These are phyloP conservation scores for Cephalotrichum gorgonifer DNA, from an alignment of 2,329 filamentous ascomycete species.

Conservation along the genomic window DNA sequence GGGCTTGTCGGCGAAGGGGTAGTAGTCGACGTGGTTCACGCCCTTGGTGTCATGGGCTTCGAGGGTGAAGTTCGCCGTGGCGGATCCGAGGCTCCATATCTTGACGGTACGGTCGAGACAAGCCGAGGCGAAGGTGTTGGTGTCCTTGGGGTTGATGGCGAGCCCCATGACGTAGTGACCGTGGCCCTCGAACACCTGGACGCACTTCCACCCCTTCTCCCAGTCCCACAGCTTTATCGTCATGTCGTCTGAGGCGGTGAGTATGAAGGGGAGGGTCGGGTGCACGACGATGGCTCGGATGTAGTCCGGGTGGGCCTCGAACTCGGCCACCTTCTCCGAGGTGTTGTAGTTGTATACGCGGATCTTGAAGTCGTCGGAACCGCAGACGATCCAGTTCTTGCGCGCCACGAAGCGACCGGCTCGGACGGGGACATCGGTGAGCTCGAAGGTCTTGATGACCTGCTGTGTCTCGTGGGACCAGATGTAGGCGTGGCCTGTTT, in stretches of 20 bases:
- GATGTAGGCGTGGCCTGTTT: slow-evolving; percentile 86
- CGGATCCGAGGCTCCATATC: slow-evolving; percentile 91
- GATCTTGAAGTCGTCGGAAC: slow-evolving; percentile 80
- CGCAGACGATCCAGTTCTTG: slow-evolving; percentile 98
- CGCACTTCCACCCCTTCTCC: slow-evolving; percentile 97
- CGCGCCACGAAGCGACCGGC: slow-evolving; percentile 92
- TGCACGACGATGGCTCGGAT: slow-evolving; percentile 95
- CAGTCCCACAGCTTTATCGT: slow-evolving; percentile 98
- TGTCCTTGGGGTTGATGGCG: slow-evolving; percentile 95
- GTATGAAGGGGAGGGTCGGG: slow-evolving; percentile 86
- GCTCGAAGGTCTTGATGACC: slow-evolving; percentile 97
- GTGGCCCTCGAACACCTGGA: slow-evolving; percentile 93
- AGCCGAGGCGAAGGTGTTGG: slow-evolving; percentile 82
- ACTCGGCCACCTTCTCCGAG: slow-evolving; percentile 93
- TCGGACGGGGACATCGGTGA: slow-evolving; percentile 95
- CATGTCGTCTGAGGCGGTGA: slow-evolving; percentile 97
- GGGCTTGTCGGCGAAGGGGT: slow-evolving; percentile 62
- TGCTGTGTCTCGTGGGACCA: slow-evolving; percentile 97
- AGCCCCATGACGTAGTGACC: slow-evolving; percentile 95
- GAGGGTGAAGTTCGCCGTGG: slow-evolving; percentile 91
- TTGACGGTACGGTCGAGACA: slow-evolving; percentile 89
- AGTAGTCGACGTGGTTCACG: slow-evolving; percentile 95
- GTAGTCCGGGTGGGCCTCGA: slow-evolving; percentile 96
- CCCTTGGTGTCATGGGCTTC: slow-evolving; percentile 96
- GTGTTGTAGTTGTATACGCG: slow-evolving; percentile 99